Evolutionary conservation across 2,329 filamentous ascomycete species (phyloP), one percentile per base, ranked within the genome.

Genomic region (Paradendryphiella salina): DNA sequence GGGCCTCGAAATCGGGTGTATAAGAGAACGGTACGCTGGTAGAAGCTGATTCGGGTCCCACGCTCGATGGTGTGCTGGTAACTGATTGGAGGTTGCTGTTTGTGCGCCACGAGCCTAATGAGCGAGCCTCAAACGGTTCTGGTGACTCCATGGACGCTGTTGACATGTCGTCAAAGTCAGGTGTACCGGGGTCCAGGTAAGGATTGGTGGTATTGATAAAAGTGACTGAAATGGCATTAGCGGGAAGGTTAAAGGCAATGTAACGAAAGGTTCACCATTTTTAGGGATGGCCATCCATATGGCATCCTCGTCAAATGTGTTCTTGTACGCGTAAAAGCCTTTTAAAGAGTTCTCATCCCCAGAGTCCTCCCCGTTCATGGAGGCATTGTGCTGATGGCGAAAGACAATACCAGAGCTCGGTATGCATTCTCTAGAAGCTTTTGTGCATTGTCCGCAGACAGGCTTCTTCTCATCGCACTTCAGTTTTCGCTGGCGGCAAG

Each of bases 381-480:
- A 85, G 23, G 84, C 83, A 78, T 87, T 87, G 71, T 87, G 84
- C 64, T 87, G 84, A 69, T 87, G 85, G 47, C 84, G 81, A 63
- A 86, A 87, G 36, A 85, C 82, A 60, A 87, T 80, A 43, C 82
- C 83, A 55, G 83, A 82, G 63, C 81, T 83, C 18, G 81, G 81
- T 37, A 82, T 74, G 69, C 84, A 86, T 69, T 83, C 78, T 60
- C 84, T 77, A 39, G 78, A 79, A 4, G 82, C 83, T 68, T 85
- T 84, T 63, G 75, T 75, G 69, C 84, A 86, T 68, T 85, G 82
- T 28, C 80, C 78, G 64, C 84, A 86, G 31, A 79, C 69, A 9
- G 83, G 84, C 57, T 82, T 83, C 65, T 79, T 78, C 69, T 86
- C 84, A 62, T 84, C 82, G 70, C 84, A 86, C 75, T 86, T 86